Base-by-base conservation (phyloP, 345 rosid genomes). In the Geranium rotundifolium region DNA sequence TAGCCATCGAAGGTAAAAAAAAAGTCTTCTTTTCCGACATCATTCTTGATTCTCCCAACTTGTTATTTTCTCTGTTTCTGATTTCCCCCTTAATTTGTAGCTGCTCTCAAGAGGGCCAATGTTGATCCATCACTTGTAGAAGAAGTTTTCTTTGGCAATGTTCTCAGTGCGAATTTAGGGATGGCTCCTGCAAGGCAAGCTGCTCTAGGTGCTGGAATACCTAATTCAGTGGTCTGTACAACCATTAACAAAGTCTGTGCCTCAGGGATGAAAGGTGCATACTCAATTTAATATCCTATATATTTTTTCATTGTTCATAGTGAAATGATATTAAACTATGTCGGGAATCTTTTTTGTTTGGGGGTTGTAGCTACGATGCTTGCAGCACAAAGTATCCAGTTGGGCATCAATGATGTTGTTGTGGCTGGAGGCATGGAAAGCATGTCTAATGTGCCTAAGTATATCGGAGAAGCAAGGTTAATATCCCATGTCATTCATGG, bases 181-280 rank as follows among this genome's bases (percentile, higher is more conserved):
- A 96, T 90, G 76, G 99, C 97, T 78, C 99, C 99, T 37, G 97
- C 99, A 69, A 86, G 96, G 74, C 99, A 93, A 76, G 99, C 99
- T 62, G 96, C 97, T 12, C 62, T 93, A 66, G 97, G 96, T 67
- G 97, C 99, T 18, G 97, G 99, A 55, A 84, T 93, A 68, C 80
- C 97, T 62, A 82, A 83, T 72, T 80, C 97, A 16, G 99, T 93
- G 54, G 1, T 90, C 58, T 88, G 95, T 72, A 93, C 97, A 29
- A 88, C 99, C 0, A 76, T 93, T 54, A 93, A 93, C 86, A 93
- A 93, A 82, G 99, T 93, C 61, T 93, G 99, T 73, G 95, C 99
- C 56, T 88, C 99, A 18, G 99, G 97, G 73, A 90, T 93, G 99
- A 93, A 93, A 86, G 99, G 99, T 93, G 13, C 65, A 64, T 17